These are phyloP conservation scores for Penicillium turbatum DNA, from an alignment of 495 filamentous ascomycete species.

Conservation along the genomic window DNA sequence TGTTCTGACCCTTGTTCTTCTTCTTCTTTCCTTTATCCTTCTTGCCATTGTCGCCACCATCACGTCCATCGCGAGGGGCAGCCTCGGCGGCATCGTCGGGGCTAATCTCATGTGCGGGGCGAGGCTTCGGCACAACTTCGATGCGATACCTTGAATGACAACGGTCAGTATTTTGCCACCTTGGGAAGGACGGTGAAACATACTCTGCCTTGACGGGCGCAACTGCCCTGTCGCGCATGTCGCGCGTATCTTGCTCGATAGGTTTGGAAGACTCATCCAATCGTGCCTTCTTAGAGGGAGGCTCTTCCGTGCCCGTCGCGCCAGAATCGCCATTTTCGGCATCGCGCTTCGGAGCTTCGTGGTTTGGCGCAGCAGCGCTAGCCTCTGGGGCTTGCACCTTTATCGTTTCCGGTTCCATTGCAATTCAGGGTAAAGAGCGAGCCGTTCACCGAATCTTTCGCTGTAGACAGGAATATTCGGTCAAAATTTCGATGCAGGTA, in stretches of 20 bases:
- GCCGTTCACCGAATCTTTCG: background rate
- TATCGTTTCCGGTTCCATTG: conserved; percentile 11
- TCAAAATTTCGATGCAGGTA: conserved; percentile 11
- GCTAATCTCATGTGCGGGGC: conserved; percentile 15
- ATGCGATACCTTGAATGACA: conserved; percentile 54
- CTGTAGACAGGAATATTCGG: background rate
- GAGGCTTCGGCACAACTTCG: conserved; percentile 22
- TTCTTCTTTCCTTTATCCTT: conserved; percentile 53
- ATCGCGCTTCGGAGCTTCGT: conserved; percentile 15
- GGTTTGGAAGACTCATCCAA: conserved; percentile 37
- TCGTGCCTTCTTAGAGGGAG: conserved; percentile 57
- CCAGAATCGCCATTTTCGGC: conserved; percentile 8
- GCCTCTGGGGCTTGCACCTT: conserved; percentile 10
- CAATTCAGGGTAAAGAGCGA: background rate
- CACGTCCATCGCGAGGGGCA: conserved; percentile 38
- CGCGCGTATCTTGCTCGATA: conserved; percentile 37
- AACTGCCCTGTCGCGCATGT: conserved; percentile 59
- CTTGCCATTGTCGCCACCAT: conserved; percentile 15
- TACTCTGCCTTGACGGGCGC: conserved; percentile 85
- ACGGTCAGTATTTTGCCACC: conserved; percentile 4
- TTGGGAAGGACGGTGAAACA: conserved; percentile 17
- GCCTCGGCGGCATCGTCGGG: conserved; percentile 69
- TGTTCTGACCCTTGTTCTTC: conserved; percentile 79
- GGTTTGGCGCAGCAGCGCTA: conserved; percentile 5
- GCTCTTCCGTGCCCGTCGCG: conserved; percentile 34